A percentile compares a stretch with the other conserved stretches of the same genome.
These are phyloP conservation scores for Onygena corvina DNA, from an alignment of 2,329 filamentous ascomycete genomes.

Conservation along the genomic window DNA sequence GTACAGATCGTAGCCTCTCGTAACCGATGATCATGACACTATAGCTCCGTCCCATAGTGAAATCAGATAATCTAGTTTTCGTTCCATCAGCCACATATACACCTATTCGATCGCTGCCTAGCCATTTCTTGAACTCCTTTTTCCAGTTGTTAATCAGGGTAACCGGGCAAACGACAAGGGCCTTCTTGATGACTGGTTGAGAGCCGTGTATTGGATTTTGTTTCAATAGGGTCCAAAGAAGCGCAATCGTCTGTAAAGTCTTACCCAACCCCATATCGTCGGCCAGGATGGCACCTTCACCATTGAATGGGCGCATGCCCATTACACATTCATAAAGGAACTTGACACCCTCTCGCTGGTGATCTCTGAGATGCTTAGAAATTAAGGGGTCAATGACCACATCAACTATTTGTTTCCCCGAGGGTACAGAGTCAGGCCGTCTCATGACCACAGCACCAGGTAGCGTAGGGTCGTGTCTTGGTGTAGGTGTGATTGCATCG, in stretches of 20 bases:
- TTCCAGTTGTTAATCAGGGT: slow-evolving; percentile 62
- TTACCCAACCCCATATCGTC: slow-evolving; percentile 69
- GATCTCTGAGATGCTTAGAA: slow-evolving; percentile 49
- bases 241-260: slow-evolving; percentile 58
- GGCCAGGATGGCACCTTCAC: slow-evolving; percentile 58
- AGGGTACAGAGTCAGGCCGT: slow-evolving; percentile 43
- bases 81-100: slow-evolving; percentile 54
- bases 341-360: slow-evolving; percentile 57
- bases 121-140: slow-evolving; percentile 61
- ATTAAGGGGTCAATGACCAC: slow-evolving; percentile 60
- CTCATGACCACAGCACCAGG: slow-evolving; percentile 56
- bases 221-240: slow-evolving; percentile 61
- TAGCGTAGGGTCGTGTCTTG: slow-evolving; percentile 53
- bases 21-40: slow-evolving; percentile 64
- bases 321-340: slow-evolving; percentile 68
- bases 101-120: slow-evolving; percentile 57
- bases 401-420: slow-evolving; percentile 56
- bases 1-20: slow-evolving; percentile 54
- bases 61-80: slow-evolving; percentile 51
- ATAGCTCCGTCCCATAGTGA: slow-evolving; percentile 56
- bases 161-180: slow-evolving; percentile 60
- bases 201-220: slow-evolving; percentile 54
- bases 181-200: slow-evolving; percentile 53
- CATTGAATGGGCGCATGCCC: slow-evolving; percentile 54
- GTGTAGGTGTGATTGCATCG: slow-evolving; percentile 38